phyloP scores from a whole-genome alignment of 495 filamentous ascomycete species.

The Friedmanniomyces endolithicus region DNA sequence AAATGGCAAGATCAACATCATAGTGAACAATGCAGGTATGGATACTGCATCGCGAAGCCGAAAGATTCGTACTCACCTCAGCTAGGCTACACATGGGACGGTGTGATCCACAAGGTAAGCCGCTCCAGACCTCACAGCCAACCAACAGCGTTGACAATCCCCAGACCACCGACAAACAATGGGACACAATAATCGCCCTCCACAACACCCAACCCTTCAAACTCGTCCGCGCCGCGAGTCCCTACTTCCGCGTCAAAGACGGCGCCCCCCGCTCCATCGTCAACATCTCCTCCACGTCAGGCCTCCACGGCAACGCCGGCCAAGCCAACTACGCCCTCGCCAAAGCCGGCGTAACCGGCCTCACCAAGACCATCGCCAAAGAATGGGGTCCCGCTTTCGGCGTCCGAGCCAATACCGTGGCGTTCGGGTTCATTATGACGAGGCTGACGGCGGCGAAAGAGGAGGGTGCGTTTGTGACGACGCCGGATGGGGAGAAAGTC shows the following conservation, averaged over 20 bases:
- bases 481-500: conserved; percentile 63
- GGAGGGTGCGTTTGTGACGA: conserved; percentile 60
- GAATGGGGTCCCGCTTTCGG: conserved; percentile 83
- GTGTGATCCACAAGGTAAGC: conserved; percentile 69
- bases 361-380: conserved; percentile 79
- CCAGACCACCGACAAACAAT: conserved; percentile 80
- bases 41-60: no score
- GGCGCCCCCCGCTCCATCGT: conserved; percentile 64
- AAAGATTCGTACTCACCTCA: no score
- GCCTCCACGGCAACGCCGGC: conserved; percentile 71
- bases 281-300: conserved; percentile 69
- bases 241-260: conserved; percentile 78
- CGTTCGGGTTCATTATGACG: conserved; percentile 68
- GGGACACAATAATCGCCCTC: conserved; percentile 69
- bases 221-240: conserved; percentile 62
- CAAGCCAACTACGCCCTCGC: conserved; percentile 77
- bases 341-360: conserved; percentile 66
- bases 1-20: conserved; percentile 71
- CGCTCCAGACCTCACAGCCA: neutral
- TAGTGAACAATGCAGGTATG: conserved; percentile 82
- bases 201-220: conserved; percentile 77
- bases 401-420: conserved; percentile 70
- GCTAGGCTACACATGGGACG: conserved; percentile 89
- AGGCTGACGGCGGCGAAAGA: conserved; percentile 72
- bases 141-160: neutral